Base-by-base conservation (phyloP, 2,329 filamentous ascomycete genomes). In the Curvularia lunata region DNA sequence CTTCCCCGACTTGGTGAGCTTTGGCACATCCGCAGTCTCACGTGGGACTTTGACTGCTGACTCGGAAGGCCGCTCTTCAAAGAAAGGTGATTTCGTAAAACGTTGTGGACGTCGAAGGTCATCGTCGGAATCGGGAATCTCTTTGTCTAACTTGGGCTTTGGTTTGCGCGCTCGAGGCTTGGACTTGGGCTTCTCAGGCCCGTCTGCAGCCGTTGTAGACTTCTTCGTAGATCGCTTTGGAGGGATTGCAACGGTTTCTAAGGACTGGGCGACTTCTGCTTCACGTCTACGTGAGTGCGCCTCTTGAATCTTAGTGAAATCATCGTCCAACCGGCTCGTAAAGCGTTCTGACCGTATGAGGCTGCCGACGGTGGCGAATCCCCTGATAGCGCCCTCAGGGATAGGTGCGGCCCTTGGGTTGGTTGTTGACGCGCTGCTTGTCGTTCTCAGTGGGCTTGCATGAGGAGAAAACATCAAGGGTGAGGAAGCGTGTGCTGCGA, bases 301-400 rank as follows among this genome's bases (percentile, higher is more conserved):
- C 13, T 52, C 28, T 12, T 56, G 54, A 55, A 41, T 21, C 9
- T 53, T 54, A n/a, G 40, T 45, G 23, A 42, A 4, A 5, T 65
- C 52, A 5, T 66, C 61, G 41, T 68, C 60, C 1, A 58, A 28
- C 8, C 63, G 62, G 12, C 69, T 60, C 32, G 56, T 63, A 41
- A 74, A 68, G 47, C 71, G 68, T 38, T 69, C 65, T 1, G 70
- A 71, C 53, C 64, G 67, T n/a, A 76, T 51, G 16, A 77, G 57
- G 51, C 68, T 73, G 50, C 63, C 62, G 6, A 74, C 73, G 54
- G 73, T 75, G 66, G 71, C 71, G 52, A 76, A 77, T 21, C 73
- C 75, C 54, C 67, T 66, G 2, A 61, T 47, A 12, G 64, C 67
- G 7, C 61, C 66, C 19, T 66, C 57, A 21, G 75, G 69, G 28